Evolutionary conservation across 345 rosid species (phyloP).

Genomic region (Salix purpurea): DNA sequence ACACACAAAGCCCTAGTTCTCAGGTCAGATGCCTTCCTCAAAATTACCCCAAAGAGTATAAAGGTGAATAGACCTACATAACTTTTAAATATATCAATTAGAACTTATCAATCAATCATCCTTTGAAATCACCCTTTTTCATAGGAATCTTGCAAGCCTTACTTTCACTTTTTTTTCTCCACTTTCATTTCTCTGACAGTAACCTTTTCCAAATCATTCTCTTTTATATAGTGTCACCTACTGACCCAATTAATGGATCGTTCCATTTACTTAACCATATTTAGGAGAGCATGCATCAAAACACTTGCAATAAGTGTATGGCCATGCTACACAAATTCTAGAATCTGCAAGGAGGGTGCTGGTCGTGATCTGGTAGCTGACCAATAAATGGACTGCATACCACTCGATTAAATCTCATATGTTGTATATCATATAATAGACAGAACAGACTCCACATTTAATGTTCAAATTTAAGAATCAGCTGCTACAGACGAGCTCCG

Average conservation of each 20-base stretch:
- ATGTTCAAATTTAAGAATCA: background rate
- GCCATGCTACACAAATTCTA: background rate
- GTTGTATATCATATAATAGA: background rate
- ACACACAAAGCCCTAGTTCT: background rate
- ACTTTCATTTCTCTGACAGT: background rate
- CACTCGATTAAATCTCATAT: background rate
- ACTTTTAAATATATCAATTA: background rate
- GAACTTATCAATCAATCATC: background rate
- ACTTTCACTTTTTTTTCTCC: background rate
- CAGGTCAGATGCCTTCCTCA: background rate
- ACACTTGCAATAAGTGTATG: background rate
- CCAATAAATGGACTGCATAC: background rate
- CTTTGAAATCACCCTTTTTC: background rate
- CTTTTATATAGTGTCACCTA: background rate
- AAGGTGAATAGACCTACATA: background rate
- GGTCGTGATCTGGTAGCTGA: background rate
- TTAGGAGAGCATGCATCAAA: background rate
- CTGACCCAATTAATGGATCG: too few relatives aligned
- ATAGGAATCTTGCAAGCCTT: background rate
- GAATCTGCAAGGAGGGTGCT: background rate
- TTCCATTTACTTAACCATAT: background rate
- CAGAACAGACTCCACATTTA: background rate
- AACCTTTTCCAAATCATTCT: background rate
- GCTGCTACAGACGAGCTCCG: background rate
- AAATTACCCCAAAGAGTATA: background rate